These are phyloP conservation scores for Populus euphratica DNA, from an alignment of 345 rosid genomes.

Conservation along the genomic window DNA sequence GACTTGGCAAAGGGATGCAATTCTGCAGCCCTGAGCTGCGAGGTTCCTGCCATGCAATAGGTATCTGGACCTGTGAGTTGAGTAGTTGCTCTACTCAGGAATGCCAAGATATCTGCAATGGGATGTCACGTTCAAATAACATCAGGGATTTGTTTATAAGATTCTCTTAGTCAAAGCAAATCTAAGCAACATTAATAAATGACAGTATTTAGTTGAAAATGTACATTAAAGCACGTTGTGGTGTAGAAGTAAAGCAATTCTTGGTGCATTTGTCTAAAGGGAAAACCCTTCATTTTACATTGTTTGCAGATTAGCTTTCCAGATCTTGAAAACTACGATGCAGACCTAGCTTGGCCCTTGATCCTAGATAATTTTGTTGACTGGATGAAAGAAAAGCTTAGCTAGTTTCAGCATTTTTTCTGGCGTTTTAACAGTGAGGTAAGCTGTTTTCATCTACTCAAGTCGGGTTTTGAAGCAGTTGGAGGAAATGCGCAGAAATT, in stretches of 20 bases:
- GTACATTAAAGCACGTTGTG: not conserved
- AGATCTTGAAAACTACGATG: conserved; percentile 43
- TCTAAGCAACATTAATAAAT: not conserved
- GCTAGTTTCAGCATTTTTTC: conserved; percentile 22
- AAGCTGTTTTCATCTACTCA: not conserved
- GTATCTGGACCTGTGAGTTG: not conserved
- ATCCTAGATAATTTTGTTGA: conserved; percentile 53
- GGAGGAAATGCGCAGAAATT: not conserved
- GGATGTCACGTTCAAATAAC: not conserved
- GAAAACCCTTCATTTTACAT: not conserved
- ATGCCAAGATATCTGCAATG: not conserved
- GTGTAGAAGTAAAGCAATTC: too few relatives aligned
- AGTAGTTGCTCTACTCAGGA: not conserved
- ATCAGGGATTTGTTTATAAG: too few relatives aligned
- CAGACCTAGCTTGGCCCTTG: conserved; percentile 49
- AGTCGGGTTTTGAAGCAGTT: too few relatives aligned
- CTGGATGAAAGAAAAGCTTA: conserved; percentile 43
- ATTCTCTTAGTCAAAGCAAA: not conserved
- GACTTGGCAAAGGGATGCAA: not conserved
- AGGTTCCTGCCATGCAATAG: not conserved
- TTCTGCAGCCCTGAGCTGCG: not conserved
- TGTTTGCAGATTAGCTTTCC: conserved; percentile 44
- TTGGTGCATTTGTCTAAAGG: too few relatives aligned
- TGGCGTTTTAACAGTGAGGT: not conserved
- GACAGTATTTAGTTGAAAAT: not conserved